Conservation (phyloP, 208 protist genomes). For the Acanthamoeba triangularis region DNA sequence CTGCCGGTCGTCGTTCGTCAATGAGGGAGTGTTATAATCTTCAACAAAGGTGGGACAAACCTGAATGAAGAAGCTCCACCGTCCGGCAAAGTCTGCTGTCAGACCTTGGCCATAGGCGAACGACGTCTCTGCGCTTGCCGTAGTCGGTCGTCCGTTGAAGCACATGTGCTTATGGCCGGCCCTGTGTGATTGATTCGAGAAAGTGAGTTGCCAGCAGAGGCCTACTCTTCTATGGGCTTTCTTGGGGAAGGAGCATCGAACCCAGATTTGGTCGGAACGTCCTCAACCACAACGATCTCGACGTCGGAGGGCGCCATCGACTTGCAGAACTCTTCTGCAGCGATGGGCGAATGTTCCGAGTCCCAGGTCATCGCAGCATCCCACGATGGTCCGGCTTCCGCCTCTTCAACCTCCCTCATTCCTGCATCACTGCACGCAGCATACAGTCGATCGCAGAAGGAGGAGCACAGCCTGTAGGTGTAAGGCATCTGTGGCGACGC, state of each 20-base stretch:
- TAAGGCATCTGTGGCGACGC: background rate
- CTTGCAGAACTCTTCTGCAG: conserved; percentile 34
- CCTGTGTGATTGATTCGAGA: background rate
- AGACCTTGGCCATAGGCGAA: conserved; percentile 39
- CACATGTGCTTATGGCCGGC: background rate
- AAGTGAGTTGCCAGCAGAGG: background rate
- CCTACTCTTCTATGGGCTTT: background rate
- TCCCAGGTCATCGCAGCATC: background rate
- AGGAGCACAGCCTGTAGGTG: conserved; percentile 22
- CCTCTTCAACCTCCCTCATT: background rate
- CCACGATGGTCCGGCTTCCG: background rate
- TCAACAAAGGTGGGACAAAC: background rate
- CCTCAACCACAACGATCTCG: conserved; percentile 7
- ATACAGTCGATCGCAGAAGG: conserved; percentile 19
- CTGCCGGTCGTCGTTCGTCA: background rate
- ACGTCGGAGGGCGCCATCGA: background rate
- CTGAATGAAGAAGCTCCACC: conserved; percentile 39
- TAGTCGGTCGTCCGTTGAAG: conserved; percentile 2
- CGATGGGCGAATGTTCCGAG: background rate
- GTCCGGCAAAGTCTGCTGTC: background rate
- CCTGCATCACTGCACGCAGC: background rate
- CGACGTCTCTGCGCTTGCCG: background rate
- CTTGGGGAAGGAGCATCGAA: background rate
- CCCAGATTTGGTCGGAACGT: background rate
- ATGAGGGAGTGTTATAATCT: background rate